phyloP scores from a whole-genome alignment of 1,284 basidiomycete genomes.

The Tetrapyrgos nigripes region DNA sequence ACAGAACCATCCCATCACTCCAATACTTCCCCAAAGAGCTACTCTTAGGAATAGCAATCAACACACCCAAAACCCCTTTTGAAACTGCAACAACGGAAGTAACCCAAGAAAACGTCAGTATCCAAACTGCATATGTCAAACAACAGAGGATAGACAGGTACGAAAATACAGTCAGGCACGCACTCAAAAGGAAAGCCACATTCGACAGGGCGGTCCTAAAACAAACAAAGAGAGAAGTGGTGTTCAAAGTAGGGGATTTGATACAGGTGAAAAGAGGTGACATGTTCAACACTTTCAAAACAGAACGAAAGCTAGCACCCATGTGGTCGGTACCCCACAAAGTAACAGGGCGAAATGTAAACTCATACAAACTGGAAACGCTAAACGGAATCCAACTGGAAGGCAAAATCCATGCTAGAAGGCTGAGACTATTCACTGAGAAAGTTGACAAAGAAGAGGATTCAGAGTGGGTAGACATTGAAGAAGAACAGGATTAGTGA shows the following conservation, averaged over 20 bases:
- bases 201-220: conserved; percentile 27
- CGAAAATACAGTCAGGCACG: conserved; percentile 22
- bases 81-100: neutral
- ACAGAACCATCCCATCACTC: neutral
- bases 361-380: conserved; percentile 28
- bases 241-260: conserved; percentile 16
- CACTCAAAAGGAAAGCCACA: conserved; percentile 17
- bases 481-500: neutral
- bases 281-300: conserved; percentile 22
- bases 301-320: conserved; percentile 23
- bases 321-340: conserved; percentile 27
- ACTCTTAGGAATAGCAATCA: conserved; percentile 23
- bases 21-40: neutral
- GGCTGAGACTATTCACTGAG: conserved; percentile 17
- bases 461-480: conserved; percentile 6
- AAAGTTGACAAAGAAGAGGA: conserved; percentile 14
- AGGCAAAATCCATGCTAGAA: conserved; percentile 20
- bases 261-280: conserved; percentile 24
- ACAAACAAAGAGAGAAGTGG: conserved; percentile 10
- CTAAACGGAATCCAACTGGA: conserved; percentile 17
- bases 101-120: conserved; percentile 1
- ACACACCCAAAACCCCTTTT: conserved; percentile 27
- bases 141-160: conserved; percentile 33
- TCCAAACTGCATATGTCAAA: conserved; percentile 25
- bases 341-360: conserved; percentile 13